Conservation (phyloP, 2,329 filamentous ascomycete genomes). For the Penicillium brevicompactum region DNA sequence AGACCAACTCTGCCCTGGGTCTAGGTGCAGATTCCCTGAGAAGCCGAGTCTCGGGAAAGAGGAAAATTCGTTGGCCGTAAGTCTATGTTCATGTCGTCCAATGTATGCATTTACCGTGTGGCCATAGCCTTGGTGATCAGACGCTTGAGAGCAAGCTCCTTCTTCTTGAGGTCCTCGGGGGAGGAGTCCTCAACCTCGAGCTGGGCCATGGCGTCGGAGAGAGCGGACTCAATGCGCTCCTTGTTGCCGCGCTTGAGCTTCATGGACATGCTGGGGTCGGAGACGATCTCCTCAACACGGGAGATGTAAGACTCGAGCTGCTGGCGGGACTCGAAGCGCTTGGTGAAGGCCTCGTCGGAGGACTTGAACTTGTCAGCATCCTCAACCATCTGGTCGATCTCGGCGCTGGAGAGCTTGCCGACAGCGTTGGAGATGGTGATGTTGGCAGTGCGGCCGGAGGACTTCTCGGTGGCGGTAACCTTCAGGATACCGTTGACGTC, state of each 20-base stretch:
- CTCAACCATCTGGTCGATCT: conserved; percentile 98
- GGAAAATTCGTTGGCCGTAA: conserved; percentile 22
- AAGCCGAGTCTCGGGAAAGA: conserved; percentile 14
- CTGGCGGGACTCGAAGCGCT: conserved; percentile 98
- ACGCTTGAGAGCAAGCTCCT: conserved; percentile 97
- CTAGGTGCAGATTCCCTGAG: conserved; percentile 24
- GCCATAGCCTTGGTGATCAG: conserved; percentile 98
- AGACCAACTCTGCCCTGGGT: conserved; percentile 25
- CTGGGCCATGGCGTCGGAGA: conserved; percentile 96
- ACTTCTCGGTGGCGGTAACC: conserved; percentile 99
- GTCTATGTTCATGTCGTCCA: conserved; percentile 28
- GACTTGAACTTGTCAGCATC: conserved; percentile 98
- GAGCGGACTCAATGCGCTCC: conserved; percentile 98
- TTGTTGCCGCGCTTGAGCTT: conserved; percentile 99
- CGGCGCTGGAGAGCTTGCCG: conserved; percentile 89
- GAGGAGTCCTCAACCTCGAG: conserved; percentile 91
- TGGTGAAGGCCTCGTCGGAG: conserved; percentile 97
- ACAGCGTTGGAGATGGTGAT: conserved; percentile 99
- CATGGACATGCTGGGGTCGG: conserved; percentile 90
- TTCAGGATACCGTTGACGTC: conserved; percentile 99
- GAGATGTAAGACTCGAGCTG: conserved; percentile 99
- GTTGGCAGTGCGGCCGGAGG: conserved; percentile 95
- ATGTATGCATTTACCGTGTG: conserved; percentile 67
- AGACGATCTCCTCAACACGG: conserved; percentile 98
- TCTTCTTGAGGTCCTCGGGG: conserved; percentile 98